phyloP scores from a whole-genome alignment of 2,329 filamentous ascomycete genomes.

The Lecanicillium sp. region DNA sequence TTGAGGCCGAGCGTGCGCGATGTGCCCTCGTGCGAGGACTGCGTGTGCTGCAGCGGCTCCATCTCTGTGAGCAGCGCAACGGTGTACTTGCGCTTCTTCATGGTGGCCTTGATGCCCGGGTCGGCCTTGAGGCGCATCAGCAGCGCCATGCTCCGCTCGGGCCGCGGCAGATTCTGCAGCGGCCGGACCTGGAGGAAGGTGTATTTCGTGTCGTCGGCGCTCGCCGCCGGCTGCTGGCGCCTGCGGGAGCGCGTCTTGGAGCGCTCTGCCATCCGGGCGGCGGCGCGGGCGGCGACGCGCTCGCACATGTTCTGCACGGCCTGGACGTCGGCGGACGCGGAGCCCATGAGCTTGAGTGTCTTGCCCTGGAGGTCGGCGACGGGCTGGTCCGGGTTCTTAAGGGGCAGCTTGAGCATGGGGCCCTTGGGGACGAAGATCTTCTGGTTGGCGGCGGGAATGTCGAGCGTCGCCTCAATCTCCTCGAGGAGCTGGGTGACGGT shows the following conservation, averaged over 20 bases:
- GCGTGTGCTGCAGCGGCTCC: conserved; percentile 79
- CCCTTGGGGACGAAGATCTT: conserved; percentile 63
- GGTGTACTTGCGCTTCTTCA: conserved; percentile 77
- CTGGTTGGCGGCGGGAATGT: conserved; percentile 57
- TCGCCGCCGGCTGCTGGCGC: conserved; percentile 16
- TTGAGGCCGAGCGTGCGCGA: conserved; percentile 80
- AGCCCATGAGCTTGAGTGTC: conserved; percentile 61
- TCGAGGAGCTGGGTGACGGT: conserved; percentile 54
- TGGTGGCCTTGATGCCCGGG: conserved; percentile 74
- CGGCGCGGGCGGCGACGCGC: conserved; percentile 42
- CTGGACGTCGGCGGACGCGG: conserved; percentile 52
- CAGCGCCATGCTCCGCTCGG: conserved; percentile 63
- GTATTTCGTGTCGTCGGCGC: conserved; percentile 58
- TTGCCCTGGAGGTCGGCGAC: conserved; percentile 46
- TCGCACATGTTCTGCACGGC: conserved; percentile 46
- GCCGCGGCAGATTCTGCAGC: conserved; percentile 69
- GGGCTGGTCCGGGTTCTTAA: conserved; percentile 50
- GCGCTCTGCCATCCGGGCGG: conserved; percentile 29
- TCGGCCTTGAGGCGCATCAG: conserved; percentile 74
- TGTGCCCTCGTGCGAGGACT: conserved; percentile 61
- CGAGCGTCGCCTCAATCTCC: conserved; percentile 49
- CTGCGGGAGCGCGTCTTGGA: conserved; percentile 21
- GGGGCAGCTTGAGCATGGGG: conserved; percentile 58
- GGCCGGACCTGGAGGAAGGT: conserved; percentile 76
- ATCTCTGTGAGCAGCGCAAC: conserved; percentile 91